Evolutionary conservation across 768 basidiomycete genomes (phyloP).

Genomic region (Pisolithus sp.): DNA sequence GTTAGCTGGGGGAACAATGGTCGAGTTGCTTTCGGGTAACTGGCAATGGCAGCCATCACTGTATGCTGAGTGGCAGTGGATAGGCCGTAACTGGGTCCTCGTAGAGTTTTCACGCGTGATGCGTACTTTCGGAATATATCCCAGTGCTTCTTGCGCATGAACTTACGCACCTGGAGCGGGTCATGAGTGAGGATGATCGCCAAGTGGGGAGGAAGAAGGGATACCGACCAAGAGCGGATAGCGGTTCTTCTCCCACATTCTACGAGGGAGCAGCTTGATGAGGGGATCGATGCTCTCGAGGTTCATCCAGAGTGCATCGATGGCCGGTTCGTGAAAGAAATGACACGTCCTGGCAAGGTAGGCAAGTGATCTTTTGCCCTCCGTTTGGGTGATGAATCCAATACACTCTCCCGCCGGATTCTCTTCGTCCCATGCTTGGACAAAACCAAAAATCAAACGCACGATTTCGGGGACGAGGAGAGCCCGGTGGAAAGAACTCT

Average conservation of each 20-base stretch:
- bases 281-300: slow-evolving; percentile 23
- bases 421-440: slow-evolving; percentile 17
- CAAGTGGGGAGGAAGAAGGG: background rate
- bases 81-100: slow-evolving; percentile 18
- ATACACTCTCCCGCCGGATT: too few species aligned
- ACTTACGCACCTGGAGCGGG: slow-evolving; percentile 13
- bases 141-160: slow-evolving; percentile 25
- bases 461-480: slow-evolving; percentile 19
- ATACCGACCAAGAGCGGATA: slow-evolving; percentile 16
- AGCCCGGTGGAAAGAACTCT: slow-evolving; percentile 13
- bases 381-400: background rate
- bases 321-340: slow-evolving; percentile 13
- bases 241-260: slow-evolving; percentile 21
- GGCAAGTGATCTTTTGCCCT: slow-evolving; percentile 20
- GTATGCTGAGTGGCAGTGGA: slow-evolving; percentile 11
- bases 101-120: slow-evolving; percentile 15
- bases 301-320: slow-evolving; percentile 25
- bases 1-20: slow-evolving; percentile 23
- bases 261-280: slow-evolving; percentile 18
- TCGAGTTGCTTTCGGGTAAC: slow-evolving; percentile 7
- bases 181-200: background rate
- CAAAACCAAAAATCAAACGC: slow-evolving; percentile 15
- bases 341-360: slow-evolving; percentile 23
- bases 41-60: slow-evolving; percentile 12
- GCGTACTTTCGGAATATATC: slow-evolving; percentile 19